These are phyloP conservation scores for carrot (Daucus carota) DNA, from an alignment of 129 eudicot genomes.

Conservation along the genomic window DNA sequence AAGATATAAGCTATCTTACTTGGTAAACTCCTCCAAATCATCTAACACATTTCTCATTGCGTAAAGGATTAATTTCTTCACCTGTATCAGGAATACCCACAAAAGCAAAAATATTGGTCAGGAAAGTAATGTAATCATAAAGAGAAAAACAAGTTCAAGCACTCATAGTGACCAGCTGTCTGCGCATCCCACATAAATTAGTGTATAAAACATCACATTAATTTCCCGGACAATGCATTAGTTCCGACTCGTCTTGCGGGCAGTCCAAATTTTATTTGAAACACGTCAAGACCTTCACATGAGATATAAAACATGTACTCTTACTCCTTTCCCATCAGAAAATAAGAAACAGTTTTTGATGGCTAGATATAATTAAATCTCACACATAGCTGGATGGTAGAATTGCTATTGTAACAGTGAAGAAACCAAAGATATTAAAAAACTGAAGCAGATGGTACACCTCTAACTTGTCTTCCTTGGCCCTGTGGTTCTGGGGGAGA, in stretches of 20 bases:
- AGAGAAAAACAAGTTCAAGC: background rate
- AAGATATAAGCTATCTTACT: background rate
- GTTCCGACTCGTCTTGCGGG: background rate
- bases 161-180: background rate
- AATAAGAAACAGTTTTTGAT: background rate
- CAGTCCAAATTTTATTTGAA: background rate
- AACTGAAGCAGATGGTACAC: background rate
- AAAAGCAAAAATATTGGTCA: background rate
- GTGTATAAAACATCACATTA: background rate
- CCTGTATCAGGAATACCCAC: constrained; percentile 7
- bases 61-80: constrained; percentile 15
- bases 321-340: background rate
- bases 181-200: background rate
- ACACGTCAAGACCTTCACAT: background rate
- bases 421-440: background rate
- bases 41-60: constrained; percentile 11
- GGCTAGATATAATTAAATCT: background rate
- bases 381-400: background rate
- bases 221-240: background rate
- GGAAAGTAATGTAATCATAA: background rate
- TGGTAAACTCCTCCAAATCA: constrained; percentile 2
- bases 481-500: constrained; percentile 2
- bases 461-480: constrained; percentile 6
- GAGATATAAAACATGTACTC: background rate
- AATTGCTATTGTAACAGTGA: too few relatives aligned